Base-by-base conservation (phyloP, 495 filamentous ascomycete genomes). In the Pseudevernia furfuracea region DNA sequence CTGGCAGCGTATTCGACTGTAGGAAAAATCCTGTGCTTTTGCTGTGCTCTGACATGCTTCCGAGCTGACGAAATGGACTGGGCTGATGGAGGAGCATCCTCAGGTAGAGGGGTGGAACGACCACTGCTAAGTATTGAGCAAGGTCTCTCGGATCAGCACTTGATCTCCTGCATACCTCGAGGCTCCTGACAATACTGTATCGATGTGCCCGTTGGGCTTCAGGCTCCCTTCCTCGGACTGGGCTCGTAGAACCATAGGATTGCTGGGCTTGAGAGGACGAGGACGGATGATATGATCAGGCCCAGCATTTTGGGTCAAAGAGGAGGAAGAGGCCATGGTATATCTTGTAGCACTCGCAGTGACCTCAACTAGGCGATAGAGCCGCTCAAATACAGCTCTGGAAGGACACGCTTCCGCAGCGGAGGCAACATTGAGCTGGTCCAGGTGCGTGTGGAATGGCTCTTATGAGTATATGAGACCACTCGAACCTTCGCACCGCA, bases 1-100 rank as follows among this genome's bases (percentile, higher is more conserved):
- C 94, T 86, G n/a, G 88, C 87, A 15, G 89, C 83, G 77, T 92
- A 98, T 71, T 96, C 88, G 69, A 96, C 90, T 10, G 90, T 96
- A n/a, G 96, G 94, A 73, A 98, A 98, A 43, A 97, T 78, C 68
- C 94, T 87, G 63, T 85, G 88, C 67, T 89, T 86, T 53, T 87
- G 82, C 72, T 90, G 84, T 46, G 91, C 91, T 70, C 93, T 86
- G 48, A 90, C 85, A 68, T 96, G 89, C 74, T 90, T 91, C 66
- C 90, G 84, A 21, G 87, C 91, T 23, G 85, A 85, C 44, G 90
- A 94, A 67, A 96, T 88, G 39, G 90, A 91, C 66, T 90, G 85
- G 38, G 85, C 85, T 3, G 92, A 96, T 4, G 92, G 94, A 23
- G 91, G 94, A 19, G 94, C 94, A 84, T 97, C 92, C 71, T 85